phyloP scores from a whole-genome alignment of 2,329 filamentous ascomycete species.

The Penicillium italicum region DNA sequence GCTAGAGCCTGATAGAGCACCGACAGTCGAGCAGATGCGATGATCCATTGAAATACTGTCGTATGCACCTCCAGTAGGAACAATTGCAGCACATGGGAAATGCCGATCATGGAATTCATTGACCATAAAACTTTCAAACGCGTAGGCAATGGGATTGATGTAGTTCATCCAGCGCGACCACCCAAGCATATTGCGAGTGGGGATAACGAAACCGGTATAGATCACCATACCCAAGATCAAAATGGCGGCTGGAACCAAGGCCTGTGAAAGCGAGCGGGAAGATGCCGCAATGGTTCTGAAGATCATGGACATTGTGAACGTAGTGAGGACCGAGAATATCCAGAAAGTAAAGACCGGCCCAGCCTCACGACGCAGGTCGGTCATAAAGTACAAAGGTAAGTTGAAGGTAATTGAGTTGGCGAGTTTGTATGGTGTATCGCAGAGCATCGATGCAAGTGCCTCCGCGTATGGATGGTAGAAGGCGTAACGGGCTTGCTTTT shows the following conservation, averaged over 20 bases:
- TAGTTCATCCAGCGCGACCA: conserved; percentile 86
- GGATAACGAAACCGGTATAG: conserved; percentile 49
- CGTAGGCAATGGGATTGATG: conserved; percentile 73
- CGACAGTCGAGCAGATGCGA: not conserved
- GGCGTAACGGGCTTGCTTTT: conserved; percentile 83
- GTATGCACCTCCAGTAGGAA: not conserved
- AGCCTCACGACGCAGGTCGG: conserved; percentile 69
- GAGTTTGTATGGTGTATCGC: conserved; percentile 80
- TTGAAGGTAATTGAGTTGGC: conserved; percentile 74
- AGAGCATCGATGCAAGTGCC: conserved; percentile 81
- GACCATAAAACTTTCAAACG: not conserved
- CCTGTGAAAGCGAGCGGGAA: conserved; percentile 63
- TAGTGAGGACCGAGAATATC: conserved; percentile 68
- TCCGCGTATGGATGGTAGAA: conserved; percentile 87
- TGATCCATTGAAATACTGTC: not conserved
- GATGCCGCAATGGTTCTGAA: conserved; percentile 78
- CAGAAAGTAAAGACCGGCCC: conserved; percentile 83
- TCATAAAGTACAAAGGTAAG: conserved; percentile 79
- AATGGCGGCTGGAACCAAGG: conserved; percentile 54
- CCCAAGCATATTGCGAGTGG: conserved; percentile 60
- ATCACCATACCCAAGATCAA: conserved; percentile 47
- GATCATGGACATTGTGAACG: conserved; percentile 78
- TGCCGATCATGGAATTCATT: not conserved
- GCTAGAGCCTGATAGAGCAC: not conserved
- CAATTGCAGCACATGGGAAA: not conserved